Percentiles rank a stretch among this genome's conserved stretches.
phyloP scores from a whole-genome alignment of 371 early-diverging fungal species.

The Mortierella sp. region DNA sequence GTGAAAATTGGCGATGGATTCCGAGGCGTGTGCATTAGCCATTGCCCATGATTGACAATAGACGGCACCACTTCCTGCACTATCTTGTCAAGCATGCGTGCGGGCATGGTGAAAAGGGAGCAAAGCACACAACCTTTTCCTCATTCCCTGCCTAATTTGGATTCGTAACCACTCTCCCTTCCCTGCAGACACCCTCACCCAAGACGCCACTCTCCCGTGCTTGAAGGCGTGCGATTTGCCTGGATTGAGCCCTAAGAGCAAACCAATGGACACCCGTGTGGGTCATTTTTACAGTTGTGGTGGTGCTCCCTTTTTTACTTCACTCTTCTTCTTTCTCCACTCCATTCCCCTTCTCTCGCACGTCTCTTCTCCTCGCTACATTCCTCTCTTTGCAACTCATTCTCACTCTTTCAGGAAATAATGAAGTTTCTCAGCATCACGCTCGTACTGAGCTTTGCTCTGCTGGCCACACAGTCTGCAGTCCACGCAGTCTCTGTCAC shows the following conservation, averaged over 20 bases:
- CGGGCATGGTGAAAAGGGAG: background rate
- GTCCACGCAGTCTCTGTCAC: slow-evolving; percentile 17
- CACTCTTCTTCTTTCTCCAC: background rate
- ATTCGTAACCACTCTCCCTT: background rate
- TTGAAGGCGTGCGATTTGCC: background rate
- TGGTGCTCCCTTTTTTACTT: background rate
- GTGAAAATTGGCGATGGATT: background rate
- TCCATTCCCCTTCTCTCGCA: background rate
- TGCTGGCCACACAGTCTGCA: slow-evolving; percentile 30
- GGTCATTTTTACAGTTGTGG: background rate
- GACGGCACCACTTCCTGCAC: too few species aligned
- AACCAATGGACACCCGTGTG: background rate
- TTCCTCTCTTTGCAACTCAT: background rate
- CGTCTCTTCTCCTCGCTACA: background rate
- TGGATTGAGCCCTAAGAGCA: background rate
- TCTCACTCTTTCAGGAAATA: background rate
- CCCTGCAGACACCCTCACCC: too few species aligned
- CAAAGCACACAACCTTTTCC: background rate
- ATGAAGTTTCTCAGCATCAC: slow-evolving; percentile 43
- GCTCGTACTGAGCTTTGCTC: slow-evolving; percentile 24
- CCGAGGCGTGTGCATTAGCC: background rate
- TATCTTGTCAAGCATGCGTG: background rate
- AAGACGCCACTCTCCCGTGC: background rate
- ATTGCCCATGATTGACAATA: background rate
- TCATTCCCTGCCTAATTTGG: background rate